Percentiles rank a stretch among this genome's conserved stretches.
phyloP scores from a whole-genome alignment of 2,329 filamentous ascomycete genomes.

The Fusarium brevicatenulatum region DNA sequence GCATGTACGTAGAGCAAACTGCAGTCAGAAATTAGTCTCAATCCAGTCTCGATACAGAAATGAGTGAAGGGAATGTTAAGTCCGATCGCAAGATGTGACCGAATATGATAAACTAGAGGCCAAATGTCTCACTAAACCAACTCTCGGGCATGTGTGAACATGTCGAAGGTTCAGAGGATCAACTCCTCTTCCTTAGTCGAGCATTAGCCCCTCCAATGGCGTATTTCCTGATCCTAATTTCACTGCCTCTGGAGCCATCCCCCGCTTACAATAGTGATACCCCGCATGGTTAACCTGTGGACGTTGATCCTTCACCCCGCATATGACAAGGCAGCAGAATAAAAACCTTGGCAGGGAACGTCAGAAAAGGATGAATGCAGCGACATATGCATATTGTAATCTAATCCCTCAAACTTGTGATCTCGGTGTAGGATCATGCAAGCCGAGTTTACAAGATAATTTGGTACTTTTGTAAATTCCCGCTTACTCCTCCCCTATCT shows the following conservation, averaged over 20 bases:
- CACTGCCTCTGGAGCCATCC: background rate
- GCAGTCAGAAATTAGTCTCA: background rate
- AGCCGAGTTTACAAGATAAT: background rate
- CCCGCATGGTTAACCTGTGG: background rate
- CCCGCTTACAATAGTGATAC: background rate
- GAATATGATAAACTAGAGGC: background rate
- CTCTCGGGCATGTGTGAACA: too few relatives aligned
- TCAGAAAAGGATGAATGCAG: background rate
- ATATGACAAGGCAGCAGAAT: constrained; percentile 14
- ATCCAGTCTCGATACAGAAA: background rate
- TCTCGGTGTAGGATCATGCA: background rate
- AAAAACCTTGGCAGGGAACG: background rate
- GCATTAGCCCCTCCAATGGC: background rate
- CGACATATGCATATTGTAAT: background rate
- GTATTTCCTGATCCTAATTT: background rate
- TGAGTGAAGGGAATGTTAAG: background rate
- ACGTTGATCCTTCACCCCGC: background rate
- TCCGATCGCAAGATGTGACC: too few relatives aligned
- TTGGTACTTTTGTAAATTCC: background rate
- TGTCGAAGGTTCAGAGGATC: background rate
- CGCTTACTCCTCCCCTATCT: background rate
- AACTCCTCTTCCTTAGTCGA: background rate
- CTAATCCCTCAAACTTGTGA: background rate
- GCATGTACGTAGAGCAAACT: background rate
- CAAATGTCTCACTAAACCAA: too few relatives aligned